Conservation (phyloP, 2,329 filamentous ascomycete species). For the Achaetomium macrosporum region DNA sequence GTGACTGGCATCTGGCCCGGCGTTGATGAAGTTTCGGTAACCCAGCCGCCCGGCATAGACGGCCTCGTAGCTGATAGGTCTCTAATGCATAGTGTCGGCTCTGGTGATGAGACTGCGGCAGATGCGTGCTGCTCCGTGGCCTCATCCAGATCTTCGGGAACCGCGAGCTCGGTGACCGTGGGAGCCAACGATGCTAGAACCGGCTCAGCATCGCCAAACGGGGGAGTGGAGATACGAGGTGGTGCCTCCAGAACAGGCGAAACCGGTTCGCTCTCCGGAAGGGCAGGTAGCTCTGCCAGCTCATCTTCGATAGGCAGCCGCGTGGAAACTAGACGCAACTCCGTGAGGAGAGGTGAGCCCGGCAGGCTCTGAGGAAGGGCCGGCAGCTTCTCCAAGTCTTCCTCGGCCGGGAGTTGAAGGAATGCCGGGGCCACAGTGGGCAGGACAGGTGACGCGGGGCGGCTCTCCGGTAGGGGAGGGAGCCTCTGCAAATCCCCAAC, state of each 20-base stretch:
- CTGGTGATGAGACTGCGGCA: too few species aligned
- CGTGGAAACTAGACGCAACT: neutral
- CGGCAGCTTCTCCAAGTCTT: neutral
- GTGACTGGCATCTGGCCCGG: too few species aligned
- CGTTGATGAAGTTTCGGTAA: too few species aligned
- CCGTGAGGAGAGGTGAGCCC: neutral
- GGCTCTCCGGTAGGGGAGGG: constrained; percentile 3
- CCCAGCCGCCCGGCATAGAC: too few species aligned
- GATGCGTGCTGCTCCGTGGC: too few species aligned
- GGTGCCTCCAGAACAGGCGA: neutral
- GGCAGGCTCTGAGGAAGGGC: neutral
- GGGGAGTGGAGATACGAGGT: neutral
- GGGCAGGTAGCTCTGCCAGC: constrained; percentile 4
- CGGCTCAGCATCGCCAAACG: neutral
- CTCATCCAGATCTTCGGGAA: too few species aligned
- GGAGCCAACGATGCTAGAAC: neutral
- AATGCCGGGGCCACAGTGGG: neutral
- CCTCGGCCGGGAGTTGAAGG: neutral
- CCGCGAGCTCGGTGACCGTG: too few species aligned
- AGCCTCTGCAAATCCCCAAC: neutral
- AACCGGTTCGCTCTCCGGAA: constrained; percentile 5
- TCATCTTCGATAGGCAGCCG: constrained; percentile 3
- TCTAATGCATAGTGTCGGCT: too few species aligned
- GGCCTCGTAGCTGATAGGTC: too few species aligned
- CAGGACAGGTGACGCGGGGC: neutral